Percentiles rank a stretch among this genome's conserved stretches.
Conservation (phyloP, 2,329 filamentous ascomycete species). For the Aspergillus sp. region DNA sequence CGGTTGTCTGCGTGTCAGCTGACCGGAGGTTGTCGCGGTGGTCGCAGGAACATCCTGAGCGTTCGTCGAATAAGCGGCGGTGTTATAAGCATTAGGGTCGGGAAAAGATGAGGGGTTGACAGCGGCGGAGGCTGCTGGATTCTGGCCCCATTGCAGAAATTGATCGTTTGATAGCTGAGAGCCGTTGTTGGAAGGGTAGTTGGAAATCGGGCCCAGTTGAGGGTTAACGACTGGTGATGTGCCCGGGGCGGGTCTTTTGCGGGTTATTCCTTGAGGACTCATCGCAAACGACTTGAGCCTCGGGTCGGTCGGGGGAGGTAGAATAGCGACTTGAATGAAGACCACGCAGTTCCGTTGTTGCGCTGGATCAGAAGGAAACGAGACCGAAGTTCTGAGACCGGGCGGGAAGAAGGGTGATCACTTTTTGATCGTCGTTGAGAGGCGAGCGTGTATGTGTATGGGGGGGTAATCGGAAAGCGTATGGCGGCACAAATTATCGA, state of each 20-base stretch:
- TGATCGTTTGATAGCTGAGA: slow-evolving; percentile 47
- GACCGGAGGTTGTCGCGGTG: slow-evolving; percentile 35
- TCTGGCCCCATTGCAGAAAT: slow-evolving; percentile 52
- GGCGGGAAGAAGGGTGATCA: no score
- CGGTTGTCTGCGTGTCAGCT: slow-evolving; percentile 37
- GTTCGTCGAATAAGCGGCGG: slow-evolving; percentile 35
- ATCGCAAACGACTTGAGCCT: slow-evolving; percentile 19
- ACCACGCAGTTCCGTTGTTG: not conserved
- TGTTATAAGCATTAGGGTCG: slow-evolving; percentile 37
- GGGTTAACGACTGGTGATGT: slow-evolving; percentile 59
- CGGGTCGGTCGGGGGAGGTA: slow-evolving; percentile 5
- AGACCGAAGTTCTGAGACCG: no score
- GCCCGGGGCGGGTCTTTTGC: slow-evolving; percentile 73
- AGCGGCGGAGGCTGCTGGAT: slow-evolving; percentile 25
- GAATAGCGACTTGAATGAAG: not conserved
- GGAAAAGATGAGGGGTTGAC: slow-evolving; percentile 25
- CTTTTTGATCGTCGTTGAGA: no score
- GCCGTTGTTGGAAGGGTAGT: slow-evolving; percentile 40
- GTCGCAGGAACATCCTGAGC: slow-evolving; percentile 46
- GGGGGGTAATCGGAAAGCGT: no score
- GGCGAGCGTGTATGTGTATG: no score
- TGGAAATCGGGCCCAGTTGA: slow-evolving; percentile 48
- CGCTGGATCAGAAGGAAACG: not conserved
- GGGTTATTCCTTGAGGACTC: slow-evolving; percentile 40
- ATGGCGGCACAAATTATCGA: slow-evolving; percentile 2